A percentile compares a stretch with the other conserved stretches of the same genome.
These are phyloP conservation scores for Brettanomyces nanus DNA, from an alignment of 805 yeast species.

Conservation along the genomic window DNA sequence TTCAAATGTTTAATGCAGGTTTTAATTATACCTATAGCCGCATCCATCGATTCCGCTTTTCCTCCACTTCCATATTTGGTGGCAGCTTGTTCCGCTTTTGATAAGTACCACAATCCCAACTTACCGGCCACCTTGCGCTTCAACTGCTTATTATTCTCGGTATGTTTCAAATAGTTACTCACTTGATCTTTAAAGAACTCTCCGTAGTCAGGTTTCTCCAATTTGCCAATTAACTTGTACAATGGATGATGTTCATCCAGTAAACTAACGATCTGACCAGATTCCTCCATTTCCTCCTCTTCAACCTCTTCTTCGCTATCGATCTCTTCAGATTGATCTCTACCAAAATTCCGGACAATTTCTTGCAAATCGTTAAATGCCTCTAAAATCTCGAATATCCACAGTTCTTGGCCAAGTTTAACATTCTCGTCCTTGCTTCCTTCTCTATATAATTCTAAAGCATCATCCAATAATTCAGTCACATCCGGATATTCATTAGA, in stretches of 20 bases:
- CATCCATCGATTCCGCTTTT: conserved; percentile 36
- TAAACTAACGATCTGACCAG: conserved; percentile 5
- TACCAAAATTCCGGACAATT: conserved; percentile 58
- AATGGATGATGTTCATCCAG: conserved; percentile 51
- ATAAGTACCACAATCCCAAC: conserved; percentile 55
- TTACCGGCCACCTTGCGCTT: conserved; percentile 32
- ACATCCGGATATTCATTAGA: conserved; percentile 29
- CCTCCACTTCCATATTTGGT: conserved; percentile 46
- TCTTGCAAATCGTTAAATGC: conserved; percentile 62
- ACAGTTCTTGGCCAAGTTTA: conserved; percentile 17
- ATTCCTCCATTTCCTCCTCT: conserved; percentile 23
- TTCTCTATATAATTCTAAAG: conserved; percentile 36
- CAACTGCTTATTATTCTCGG: conserved; percentile 8
- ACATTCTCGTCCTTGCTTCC: conserved; percentile 19
- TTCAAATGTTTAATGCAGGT: conserved; percentile 51
- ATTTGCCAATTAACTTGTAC: conserved; percentile 20
- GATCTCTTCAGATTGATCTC: conserved; percentile 47
- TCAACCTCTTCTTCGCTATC: conserved; percentile 48
- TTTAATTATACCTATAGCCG: conserved; percentile 38
- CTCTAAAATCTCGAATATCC: conserved; percentile 43
- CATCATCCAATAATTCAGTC: conserved; percentile 35
- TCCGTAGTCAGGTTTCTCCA: conserved; percentile 27
- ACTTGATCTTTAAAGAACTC: conserved; percentile 49
- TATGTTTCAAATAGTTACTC: conserved; percentile 20
- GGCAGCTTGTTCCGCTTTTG: conserved; percentile 58